Evolutionary conservation across 768 basidiomycete genomes (phyloP).

Genomic region (Tulasnella sp.): DNA sequence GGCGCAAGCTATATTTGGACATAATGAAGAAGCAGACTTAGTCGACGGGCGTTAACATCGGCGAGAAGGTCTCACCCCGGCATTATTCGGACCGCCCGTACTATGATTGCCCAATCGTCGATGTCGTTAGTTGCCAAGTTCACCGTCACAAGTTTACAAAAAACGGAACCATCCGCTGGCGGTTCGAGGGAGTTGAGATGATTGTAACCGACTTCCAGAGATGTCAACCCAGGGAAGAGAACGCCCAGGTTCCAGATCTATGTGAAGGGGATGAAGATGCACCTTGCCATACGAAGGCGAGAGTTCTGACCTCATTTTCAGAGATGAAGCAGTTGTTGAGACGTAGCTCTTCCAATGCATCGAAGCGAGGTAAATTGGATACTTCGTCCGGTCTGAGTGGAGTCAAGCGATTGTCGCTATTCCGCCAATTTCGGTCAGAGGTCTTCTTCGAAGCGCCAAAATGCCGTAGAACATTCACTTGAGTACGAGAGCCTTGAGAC

Average conservation of each 20-base stretch:
- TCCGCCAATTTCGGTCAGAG: conserved; percentile 20
- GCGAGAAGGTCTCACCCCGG: conserved; percentile 20
- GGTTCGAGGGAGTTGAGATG: conserved; percentile 31
- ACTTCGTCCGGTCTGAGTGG: conserved; percentile 29
- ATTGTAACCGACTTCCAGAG: conserved; percentile 68
- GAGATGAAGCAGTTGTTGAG: conserved; percentile 63
- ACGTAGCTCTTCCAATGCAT: conserved; percentile 53
- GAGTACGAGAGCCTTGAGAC: conserved; percentile 57
- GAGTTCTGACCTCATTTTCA: conserved; percentile 54
- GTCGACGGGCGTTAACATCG: not conserved
- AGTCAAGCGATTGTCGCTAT: conserved; percentile 61
- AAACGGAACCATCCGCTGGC: not conserved
- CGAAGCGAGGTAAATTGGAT: conserved; percentile 40
- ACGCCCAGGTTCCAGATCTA: conserved; percentile 43
- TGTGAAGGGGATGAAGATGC: conserved; percentile 32
- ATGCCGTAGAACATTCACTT: conserved; percentile 50
- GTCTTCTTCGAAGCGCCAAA: conserved; percentile 16
- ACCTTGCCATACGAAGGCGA: not conserved
- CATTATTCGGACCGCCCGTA: conserved; percentile 11
- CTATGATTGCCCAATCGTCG: conserved; percentile 6
- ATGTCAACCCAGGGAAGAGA: conserved; percentile 23
- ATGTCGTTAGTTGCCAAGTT: conserved; percentile 13
- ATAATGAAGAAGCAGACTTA: conserved; percentile 10
- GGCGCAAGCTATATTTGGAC: conserved; percentile 44
- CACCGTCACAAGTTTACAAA: not conserved